Base-by-base conservation (phyloP, 495 filamentous ascomycete genomes). In the Hamigera avellanea region DNA sequence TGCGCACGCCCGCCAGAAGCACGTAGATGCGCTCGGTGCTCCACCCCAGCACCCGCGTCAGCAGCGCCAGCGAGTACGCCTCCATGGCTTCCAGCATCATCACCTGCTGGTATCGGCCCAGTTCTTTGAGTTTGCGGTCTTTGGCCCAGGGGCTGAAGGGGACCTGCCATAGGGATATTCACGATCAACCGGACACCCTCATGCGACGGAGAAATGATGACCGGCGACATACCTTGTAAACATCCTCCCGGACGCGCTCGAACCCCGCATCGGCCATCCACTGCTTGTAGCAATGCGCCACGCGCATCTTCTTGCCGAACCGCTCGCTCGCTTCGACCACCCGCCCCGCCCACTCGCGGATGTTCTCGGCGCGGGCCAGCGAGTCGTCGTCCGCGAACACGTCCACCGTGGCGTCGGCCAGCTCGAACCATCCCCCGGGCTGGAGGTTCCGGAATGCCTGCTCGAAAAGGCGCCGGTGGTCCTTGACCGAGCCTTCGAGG, bases 11-110 rank as follows among this genome's bases (percentile, higher is more conserved):
- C 8, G 62, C 67, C 2, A 73, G 56, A 38, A 78, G 59, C 7
- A 61, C 61, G 41, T 77, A 65, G 15, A 73, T 65, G 46, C 80
- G 59, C 14, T 61, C 62, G 7, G 37, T 55, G 10, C 36, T 63
- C 66, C 70, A 75, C 2, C 71, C 69, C 10, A 74, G 58, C n/a
- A 68, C 58, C 13, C 65, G 63, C 1, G 71, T 76, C 41, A 78
- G 75, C 1, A 75, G 46, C 17, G 62, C 64, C 32, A 70, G 67
- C 18, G 53, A 63, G 33, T 74, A 66, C 0, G 64, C 60, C 8
- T 67, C 51, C 40, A 76, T 35, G 1, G 67, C 73, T 37, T 62
- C 54, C 28, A 67, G 47, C 51, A 69, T 60, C 41, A 70, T 67
- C 25, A 57, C 52, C 17, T 65, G 60, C 26, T 64, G 57, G 46